Evolutionary conservation across 148 eudicot species (phyloP), one percentile per base, ranked within the genome.

Genomic region (Drosera capensis): DNA sequence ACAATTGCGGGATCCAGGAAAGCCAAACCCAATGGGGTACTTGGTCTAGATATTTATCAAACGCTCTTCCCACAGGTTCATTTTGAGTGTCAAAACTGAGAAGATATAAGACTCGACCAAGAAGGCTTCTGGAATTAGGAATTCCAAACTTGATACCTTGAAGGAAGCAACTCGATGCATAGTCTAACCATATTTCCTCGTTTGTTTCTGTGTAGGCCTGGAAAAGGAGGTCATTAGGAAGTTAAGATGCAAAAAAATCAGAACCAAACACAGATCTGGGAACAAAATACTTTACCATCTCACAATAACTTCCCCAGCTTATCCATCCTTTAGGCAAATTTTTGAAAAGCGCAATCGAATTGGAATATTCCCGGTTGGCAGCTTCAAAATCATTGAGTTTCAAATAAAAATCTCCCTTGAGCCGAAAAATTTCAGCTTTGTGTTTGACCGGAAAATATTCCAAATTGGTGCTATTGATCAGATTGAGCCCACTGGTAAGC

Each of bases 21-120:
- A 90, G 88, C 99, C 99, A 90, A 43, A 90, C 99, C 99, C 94
- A 90, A 46, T 84, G 74, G 8, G 99, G 99, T 62, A 90, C 58
- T 58, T 90, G 88, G 26, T 90, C 99, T 74, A 85, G 43, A 68
- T 73, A 85, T 64, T 90, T 90, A 56, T 90, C 95, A 65, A 90
- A 90, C 30, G 95, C 73, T 67, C 72, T 80, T 42, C 97, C 97
- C 30, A 80, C 95, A 48, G 85, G 78, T 63, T 76, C 95, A 62
- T 60, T 78, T 51, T 93, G 78, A 49, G 99, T 73, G 54, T 90
- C 99, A 64, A 90, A 90, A 58, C 99, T 90, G 49, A 90, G 93
- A 65, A 90, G 99, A 64, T 84, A 90, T 18, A 90, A 61, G 60
- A 90, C 99, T 38, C 88, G 99, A 48, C 93, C 99, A 24, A 90